Percentiles rank a stretch among this genome's conserved stretches.
phyloP scores from a whole-genome alignment of 176 grass and related monocot genomes.

The maize (Zea mays) region DNA sequence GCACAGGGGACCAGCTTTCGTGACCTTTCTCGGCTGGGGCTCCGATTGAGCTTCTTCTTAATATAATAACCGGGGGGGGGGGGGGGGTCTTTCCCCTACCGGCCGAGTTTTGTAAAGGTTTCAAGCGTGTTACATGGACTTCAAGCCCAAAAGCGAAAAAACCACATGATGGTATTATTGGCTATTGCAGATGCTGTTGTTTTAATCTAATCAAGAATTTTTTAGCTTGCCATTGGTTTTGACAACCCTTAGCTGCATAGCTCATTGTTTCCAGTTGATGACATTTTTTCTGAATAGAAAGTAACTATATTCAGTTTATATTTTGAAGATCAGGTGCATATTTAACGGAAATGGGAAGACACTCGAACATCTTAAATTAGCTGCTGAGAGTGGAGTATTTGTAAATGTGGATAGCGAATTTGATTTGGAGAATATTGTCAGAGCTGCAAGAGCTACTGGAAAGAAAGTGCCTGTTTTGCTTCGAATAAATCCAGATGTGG shows the following conservation, averaged over 20 bases:
- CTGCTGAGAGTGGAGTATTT: slow-evolving; percentile 85
- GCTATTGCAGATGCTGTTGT: not conserved
- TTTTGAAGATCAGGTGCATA: slow-evolving; percentile 89
- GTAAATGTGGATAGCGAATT: slow-evolving; percentile 98
- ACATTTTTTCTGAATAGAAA: not conserved
- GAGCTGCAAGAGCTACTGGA: slow-evolving; percentile 65
- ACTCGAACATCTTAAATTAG: slow-evolving; percentile 83
- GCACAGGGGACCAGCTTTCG: no score
- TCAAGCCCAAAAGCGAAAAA: not conserved
- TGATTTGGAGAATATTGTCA: slow-evolving; percentile 91
- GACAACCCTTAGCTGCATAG: not conserved
- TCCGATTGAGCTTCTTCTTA: no score
- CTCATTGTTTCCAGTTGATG: slow-evolving; percentile 3
- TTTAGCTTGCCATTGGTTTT: not conserved
- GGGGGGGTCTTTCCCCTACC: no score
- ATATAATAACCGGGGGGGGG: no score
- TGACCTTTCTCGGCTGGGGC: no score
- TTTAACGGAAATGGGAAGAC: slow-evolving; percentile 98
- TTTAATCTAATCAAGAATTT: not conserved
- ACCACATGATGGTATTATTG: not conserved
- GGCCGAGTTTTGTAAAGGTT: no score
- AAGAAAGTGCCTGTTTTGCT: slow-evolving; percentile 93
- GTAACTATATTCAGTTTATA: slow-evolving; percentile 19
- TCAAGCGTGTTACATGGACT: not conserved
- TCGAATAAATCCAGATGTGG: slow-evolving; percentile 96